These are phyloP conservation scores for Crithidia brevicula DNA, from an alignment of 208 protist genomes.

Conservation along the genomic window DNA sequence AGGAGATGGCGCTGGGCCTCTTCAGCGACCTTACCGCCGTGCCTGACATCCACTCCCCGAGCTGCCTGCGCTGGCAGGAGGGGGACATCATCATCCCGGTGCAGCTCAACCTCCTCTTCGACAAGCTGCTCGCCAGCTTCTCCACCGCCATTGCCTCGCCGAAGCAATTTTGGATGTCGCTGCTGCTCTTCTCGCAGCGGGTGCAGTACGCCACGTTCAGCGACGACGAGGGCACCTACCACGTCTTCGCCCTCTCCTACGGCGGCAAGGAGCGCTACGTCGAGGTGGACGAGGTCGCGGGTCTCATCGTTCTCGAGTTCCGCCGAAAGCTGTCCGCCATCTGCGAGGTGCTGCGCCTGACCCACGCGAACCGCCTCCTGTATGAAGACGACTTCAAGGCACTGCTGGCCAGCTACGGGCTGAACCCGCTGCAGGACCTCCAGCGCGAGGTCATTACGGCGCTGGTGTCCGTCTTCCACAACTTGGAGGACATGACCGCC, in stretches of 20 bases:
- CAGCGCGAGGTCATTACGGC: constrained; percentile 75
- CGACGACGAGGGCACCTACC: constrained; percentile 75
- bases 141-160: constrained; percentile 57
- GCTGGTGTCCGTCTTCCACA: constrained; percentile 73
- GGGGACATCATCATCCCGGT: constrained; percentile 75
- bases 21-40: constrained; percentile 80
- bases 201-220: constrained; percentile 71
- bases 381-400: constrained; percentile 62
- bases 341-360: constrained; percentile 63
- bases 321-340: constrained; percentile 63
- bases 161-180: constrained; percentile 74
- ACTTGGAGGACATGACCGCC: constrained; percentile 60
- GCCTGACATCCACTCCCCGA: constrained; percentile 75
- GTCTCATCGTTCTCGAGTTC: constrained; percentile 69
- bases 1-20: constrained; percentile 72
- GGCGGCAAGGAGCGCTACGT: constrained; percentile 65
- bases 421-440: constrained; percentile 56
- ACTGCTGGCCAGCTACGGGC: constrained; percentile 38
- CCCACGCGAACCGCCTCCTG: constrained; percentile 53
- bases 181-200: constrained; percentile 65
- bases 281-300: constrained; percentile 69
- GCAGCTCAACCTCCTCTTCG: constrained; percentile 65
- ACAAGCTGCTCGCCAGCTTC: constrained; percentile 77
- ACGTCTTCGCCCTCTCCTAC: constrained; percentile 74
- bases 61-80: constrained; percentile 65